Base-by-base conservation (phyloP, 1,139 yeast genomes). In the Candida pseudoviswanathii region DNA sequence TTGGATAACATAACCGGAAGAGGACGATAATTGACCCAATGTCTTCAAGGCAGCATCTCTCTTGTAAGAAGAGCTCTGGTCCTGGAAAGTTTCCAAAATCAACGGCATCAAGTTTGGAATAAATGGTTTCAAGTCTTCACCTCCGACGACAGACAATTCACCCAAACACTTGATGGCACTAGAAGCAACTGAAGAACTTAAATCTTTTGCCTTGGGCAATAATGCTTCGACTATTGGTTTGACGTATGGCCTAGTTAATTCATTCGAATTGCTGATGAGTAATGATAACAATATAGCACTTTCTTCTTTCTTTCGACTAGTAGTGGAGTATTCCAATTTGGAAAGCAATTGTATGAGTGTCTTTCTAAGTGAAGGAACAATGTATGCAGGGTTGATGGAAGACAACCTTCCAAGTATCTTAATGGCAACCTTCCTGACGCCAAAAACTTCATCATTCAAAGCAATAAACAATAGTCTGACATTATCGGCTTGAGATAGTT, bases 1-100 rank as follows among this genome's bases (percentile, higher is more conserved):
- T 51, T 91, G 95, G 39, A 95, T 91, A 11, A 94, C 99, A 64
- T 94, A 94, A 1, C 98, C 97, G 0, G 97, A 86, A 2, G 96
- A 87, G 16, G 94, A 83, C 0, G 98, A 85, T 34, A 95, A 71
- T 61, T 92, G 96, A 2, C 97, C 97, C 50, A 95, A 70, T 0
- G 98, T 82, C 58, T 84, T 85, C 56, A 95, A 73, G 0, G 98
- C 97, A 0, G 97, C 92, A 62, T 91, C 96, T 59, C 98, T 77
- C 62, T 91, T 92, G 58, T 81, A 80, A 0, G 89, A 81, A 10
- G 96, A 87, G 47, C 96, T 87, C 65, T 91, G 97, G 58, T 94
- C 98, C 62, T 90, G 96, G 53, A 94, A 85, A 1, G 96, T 89
- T 32, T 86, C 96, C 46, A 95, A 74, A 44, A 95, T 81, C 36